Base-by-base conservation (phyloP, 768 basidiomycete species). In the Russula lepida region DNA sequence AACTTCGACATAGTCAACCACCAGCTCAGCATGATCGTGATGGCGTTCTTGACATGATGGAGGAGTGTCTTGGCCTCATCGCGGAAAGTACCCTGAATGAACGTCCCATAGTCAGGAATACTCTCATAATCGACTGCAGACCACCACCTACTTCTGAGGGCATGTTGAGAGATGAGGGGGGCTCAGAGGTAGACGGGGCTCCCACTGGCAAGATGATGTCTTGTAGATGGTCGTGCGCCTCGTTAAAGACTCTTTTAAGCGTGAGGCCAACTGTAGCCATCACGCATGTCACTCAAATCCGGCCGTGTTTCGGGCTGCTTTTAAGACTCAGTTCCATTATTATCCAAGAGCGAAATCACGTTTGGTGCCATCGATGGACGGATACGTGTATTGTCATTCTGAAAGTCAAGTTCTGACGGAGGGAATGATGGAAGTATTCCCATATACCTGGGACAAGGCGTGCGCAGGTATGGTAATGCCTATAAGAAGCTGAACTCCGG, bases 11-110 rank as follows among this genome's bases (percentile, higher is more conserved):
- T 25, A n/a, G 63, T 66, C 32, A 60, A 44, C 28, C 21, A 55
- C 65, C 63, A 66, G 48, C 65, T 58, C 21, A 64, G 32, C 17
- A 63, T 59, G 41, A 66, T 33, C 27, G 64, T 6, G 52, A 66
- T 30, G 32, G 13, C 12, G 28, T 33, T 48, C 17, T 57, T 65
- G 63, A 64, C 25, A 23, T 56, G 63, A 9, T 41, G 47, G 25
- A 49, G 44, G 54, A 64, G 60, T 4, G 21, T 4, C 2, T 37
- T n/a, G 30, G 60, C 13, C 2, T 64, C 56, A 1, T 35, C 5
- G 27, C 21, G 9, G n/a, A 66, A n/a, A 12, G 3, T 1, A 12
- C 52, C 55, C 21, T 32, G 30, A 15, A 6, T 13, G 4, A 57
- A 3, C 12, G 9, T 4, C 5, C 3, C 28, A 13, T 11, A 28